These are phyloP conservation scores for Stemphylium beticola DNA, from an alignment of 2,329 filamentous ascomycete genomes.

Conservation along the genomic window DNA sequence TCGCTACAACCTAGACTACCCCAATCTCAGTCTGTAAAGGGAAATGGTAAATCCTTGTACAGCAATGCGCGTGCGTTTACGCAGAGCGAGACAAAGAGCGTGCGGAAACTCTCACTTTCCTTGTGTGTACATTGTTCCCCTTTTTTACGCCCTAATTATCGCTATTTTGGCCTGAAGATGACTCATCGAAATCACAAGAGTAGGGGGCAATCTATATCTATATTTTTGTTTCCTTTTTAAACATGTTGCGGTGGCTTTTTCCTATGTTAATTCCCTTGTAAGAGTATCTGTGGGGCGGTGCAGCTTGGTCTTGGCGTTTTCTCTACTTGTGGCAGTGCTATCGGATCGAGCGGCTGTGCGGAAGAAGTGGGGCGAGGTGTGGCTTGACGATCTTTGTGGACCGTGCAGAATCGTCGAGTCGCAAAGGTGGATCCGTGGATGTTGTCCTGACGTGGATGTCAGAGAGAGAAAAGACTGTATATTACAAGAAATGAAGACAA, in stretches of 20 bases:
- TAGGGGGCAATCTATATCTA: neutral
- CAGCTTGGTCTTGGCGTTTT: constrained; percentile 12
- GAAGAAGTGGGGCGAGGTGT: constrained; percentile 8
- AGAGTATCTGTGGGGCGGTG: constrained; percentile 13
- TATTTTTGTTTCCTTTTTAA: neutral
- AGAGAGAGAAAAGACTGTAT: neutral
- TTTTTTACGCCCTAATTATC: too few species aligned
- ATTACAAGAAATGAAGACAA: neutral
- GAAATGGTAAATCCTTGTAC: neutral
- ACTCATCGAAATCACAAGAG: neutral
- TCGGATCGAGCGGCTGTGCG: constrained; percentile 2
- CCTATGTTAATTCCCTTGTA: constrained; percentile 9
- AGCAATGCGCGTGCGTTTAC: constrained; percentile 3
- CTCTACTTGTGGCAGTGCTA: constrained; percentile 16
- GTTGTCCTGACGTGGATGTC: neutral
- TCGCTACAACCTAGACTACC: constrained; percentile 15
- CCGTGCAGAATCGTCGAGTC: neutral
- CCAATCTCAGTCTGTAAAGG: neutral
- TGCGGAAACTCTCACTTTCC: too few species aligned
- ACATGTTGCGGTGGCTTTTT: neutral
- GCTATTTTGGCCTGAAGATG: too few species aligned
- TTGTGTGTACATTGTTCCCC: neutral
- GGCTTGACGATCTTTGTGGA: neutral
- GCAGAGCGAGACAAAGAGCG: neutral
- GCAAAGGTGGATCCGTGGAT: neutral